Conservation (phyloP, 2,329 filamentous ascomycete species). For the Fusarium transvaalense region DNA sequence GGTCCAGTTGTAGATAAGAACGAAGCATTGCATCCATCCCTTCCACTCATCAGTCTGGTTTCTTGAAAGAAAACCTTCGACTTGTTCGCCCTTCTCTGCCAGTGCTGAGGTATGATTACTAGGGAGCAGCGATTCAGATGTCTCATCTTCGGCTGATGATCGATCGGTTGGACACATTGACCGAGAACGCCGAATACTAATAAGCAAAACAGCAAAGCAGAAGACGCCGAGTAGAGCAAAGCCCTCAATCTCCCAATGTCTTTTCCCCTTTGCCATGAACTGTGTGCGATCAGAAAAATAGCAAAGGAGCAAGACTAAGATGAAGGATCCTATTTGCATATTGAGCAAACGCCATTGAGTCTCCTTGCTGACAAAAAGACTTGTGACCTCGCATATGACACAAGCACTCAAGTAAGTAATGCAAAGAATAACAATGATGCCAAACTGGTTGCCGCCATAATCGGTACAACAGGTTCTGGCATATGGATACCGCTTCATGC, state of each 20-base stretch:
- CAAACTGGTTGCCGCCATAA: conserved; percentile 52
- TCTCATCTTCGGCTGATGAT: background rate
- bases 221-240: conserved; percentile 20
- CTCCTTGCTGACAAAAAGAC: conserved; percentile 12
- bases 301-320: conserved; percentile 41
- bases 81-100: background rate
- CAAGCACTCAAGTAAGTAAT: conserved; percentile 37
- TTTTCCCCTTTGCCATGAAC: conserved; percentile 44
- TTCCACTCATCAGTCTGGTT: conserved; percentile 73
- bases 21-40: conserved; percentile 70
- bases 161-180: rapidly evolving
- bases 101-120: too few species aligned
- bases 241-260: conserved; percentile 26
- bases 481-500: conserved; percentile 54
- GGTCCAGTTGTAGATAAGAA: conserved; percentile 68
- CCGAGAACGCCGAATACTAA: conserved; percentile 25
- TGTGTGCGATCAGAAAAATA: conserved; percentile 48
- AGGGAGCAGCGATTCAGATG: background rate
- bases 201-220: background rate
- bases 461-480: conserved; percentile 65
- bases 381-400: conserved; percentile 21
- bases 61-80: background rate
- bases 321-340: conserved; percentile 42
- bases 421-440: conserved; percentile 25
- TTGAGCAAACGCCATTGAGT: conserved; percentile 29